Evolutionary conservation across 495 filamentous ascomycete genomes (phyloP).

Genomic region (Tuber microsphaerosporum): DNA sequence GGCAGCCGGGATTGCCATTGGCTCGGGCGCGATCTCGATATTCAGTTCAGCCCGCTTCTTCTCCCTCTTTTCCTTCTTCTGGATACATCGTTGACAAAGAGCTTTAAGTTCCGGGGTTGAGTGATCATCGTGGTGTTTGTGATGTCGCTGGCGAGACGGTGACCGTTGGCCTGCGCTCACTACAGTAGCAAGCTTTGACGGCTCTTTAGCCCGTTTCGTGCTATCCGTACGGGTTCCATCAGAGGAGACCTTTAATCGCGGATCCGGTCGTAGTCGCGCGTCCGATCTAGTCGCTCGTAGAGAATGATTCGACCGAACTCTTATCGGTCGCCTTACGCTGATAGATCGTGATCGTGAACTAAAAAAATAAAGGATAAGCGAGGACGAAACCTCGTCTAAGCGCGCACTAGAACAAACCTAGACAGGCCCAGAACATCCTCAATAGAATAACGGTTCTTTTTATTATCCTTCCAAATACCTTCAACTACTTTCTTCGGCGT

Average conservation of each 20-base stretch:
- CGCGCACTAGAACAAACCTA: background rate
- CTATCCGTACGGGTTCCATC: constrained; percentile 19
- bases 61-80: constrained; percentile 29
- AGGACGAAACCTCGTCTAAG: background rate
- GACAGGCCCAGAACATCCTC: background rate
- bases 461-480: background rate
- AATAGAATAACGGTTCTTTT: background rate
- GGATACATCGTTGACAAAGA: constrained; percentile 32
- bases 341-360: constrained; percentile 3
- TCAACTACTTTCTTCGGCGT: background rate
- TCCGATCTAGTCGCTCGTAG: background rate
- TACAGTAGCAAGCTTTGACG: background rate
- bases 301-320: background rate
- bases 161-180: constrained; percentile 2
- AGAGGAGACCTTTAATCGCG: background rate
- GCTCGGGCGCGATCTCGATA: constrained; percentile 21
- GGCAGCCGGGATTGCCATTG: constrained; percentile 11
- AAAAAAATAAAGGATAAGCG: background rate
- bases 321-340: background rate
- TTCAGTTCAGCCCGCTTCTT: constrained; percentile 24
- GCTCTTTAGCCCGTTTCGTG: constrained; percentile 26
- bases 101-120: constrained; percentile 34
- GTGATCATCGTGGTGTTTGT: constrained; percentile 36
- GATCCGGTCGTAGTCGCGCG: background rate
- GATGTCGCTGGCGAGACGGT: constrained; percentile 31